A percentile compares a stretch with the other conserved stretches of the same genome.
Evolutionary conservation across 257 asterid species (phyloP).

Genomic region (Salvia splendens): DNA sequence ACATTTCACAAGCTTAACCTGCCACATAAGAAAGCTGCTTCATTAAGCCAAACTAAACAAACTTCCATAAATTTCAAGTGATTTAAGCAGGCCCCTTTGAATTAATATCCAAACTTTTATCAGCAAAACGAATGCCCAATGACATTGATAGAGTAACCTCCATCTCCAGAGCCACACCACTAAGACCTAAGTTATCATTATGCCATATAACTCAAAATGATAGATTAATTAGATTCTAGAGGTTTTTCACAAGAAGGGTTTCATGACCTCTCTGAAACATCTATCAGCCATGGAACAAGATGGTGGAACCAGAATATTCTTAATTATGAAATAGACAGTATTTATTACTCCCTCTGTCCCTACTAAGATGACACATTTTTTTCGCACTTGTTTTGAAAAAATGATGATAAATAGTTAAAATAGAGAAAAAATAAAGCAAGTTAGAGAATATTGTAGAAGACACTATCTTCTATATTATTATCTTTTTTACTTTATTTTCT

Average conservation of each 20-base stretch:
- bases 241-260: neutral
- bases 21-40: conserved; percentile 33
- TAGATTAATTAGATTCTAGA: neutral
- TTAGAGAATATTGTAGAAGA: too few relatives aligned
- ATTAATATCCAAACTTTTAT: neutral
- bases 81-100: neutral
- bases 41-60: conserved; percentile 24
- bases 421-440: too few relatives aligned
- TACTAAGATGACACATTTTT: too few relatives aligned
- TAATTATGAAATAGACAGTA: neutral
- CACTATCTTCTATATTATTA: too few relatives aligned
- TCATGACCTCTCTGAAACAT: neutral
- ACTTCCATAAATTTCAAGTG: conserved; percentile 12
- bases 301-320: conserved; percentile 23
- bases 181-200: neutral
- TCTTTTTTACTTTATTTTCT: too few relatives aligned
- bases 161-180: neutral
- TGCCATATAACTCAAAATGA: neutral
- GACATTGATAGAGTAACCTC: too few relatives aligned
- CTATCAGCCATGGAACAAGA: neutral
- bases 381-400: too few relatives aligned
- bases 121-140: too few relatives aligned
- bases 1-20: conserved; percentile 80
- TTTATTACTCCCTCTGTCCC: too few relatives aligned
- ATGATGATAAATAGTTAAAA: too few relatives aligned